Percentiles rank a stretch among this genome's conserved stretches.
phyloP scores from a whole-genome alignment of 495 filamentous ascomycete species.

The Podospora tetraspora region DNA sequence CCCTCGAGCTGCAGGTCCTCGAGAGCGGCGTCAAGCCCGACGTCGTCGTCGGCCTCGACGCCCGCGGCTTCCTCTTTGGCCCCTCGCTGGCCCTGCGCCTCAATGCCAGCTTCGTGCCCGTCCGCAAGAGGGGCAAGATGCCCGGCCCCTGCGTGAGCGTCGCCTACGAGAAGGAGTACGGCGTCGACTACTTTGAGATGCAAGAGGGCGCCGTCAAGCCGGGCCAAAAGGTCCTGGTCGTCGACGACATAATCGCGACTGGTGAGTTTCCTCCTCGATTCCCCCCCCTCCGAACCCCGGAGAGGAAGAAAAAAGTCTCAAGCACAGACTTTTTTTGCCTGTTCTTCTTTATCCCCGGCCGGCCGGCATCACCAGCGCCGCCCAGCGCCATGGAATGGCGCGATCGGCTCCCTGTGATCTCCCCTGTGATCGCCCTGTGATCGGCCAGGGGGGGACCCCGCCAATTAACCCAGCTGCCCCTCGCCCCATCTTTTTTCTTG shows the following conservation, averaged over 20 bases:
- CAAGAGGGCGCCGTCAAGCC: conserved; percentile 77
- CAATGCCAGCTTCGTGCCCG: conserved; percentile 85
- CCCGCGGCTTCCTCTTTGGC: conserved; percentile 92
- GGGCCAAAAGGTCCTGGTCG: conserved; percentile 84
- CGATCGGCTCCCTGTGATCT: not conserved
- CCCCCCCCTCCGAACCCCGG: not conserved
- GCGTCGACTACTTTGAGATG: conserved; percentile 93
- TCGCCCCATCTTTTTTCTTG: conserved; percentile 3
- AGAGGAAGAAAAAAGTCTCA: not conserved
- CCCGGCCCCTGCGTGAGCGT: conserved; percentile 82
- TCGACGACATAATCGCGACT: conserved; percentile 98
- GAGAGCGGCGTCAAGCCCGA: conserved; percentile 62
- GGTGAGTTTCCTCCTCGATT: conserved; percentile 52
- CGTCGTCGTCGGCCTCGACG: conserved; percentile 88
- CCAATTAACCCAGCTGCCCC: conserved; percentile 12
- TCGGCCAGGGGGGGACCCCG: not conserved
- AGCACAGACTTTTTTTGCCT: not conserved
- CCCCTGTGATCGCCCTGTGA: not conserved
- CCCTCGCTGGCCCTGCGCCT: conserved; percentile 81
- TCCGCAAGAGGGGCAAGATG: conserved; percentile 94
- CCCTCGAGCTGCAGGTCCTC: conserved; percentile 77
- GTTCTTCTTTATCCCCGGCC: not conserved
- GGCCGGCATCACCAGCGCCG: too few species aligned
- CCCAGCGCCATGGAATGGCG: not conserved
- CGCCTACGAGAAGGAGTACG: conserved; percentile 91